Percentiles rank a stretch among this genome's conserved stretches.
These are phyloP conservation scores for Rhodotorula graminis DNA, from an alignment of 768 basidiomycete species.

Conservation along the genomic window DNA sequence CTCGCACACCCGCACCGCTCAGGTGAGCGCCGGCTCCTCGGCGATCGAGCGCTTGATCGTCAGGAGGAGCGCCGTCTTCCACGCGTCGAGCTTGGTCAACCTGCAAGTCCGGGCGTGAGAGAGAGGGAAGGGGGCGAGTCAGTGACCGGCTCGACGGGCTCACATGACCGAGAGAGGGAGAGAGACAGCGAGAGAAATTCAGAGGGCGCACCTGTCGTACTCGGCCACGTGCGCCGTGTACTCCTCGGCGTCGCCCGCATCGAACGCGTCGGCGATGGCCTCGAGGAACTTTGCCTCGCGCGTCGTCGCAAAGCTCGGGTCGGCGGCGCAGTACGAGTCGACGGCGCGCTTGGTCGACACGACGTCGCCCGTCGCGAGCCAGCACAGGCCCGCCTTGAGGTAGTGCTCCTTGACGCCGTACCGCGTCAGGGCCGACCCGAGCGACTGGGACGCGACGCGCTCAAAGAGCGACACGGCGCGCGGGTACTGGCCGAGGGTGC, in stretches of 20 bases:
- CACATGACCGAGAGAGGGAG: no score
- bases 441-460: constrained; percentile 77
- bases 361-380: constrained; percentile 76
- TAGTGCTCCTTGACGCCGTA: constrained; percentile 99
- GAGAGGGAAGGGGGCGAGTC: no score
- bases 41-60: constrained; percentile 80
- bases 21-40: constrained; percentile 54
- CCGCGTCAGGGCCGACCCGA: constrained; percentile 79
- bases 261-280: constrained; percentile 70
- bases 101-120: constrained; percentile 49
- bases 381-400: constrained; percentile 79
- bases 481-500: constrained; percentile 76
- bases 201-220: constrained; percentile 31
- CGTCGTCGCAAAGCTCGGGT: constrained; percentile 77
- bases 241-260: constrained; percentile 55
- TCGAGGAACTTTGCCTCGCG: constrained; percentile 86
- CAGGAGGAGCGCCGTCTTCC: constrained; percentile 87
- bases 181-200: no score
- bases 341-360: constrained; percentile 77
- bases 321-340: constrained; percentile 69
- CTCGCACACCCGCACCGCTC: background rate
- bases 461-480: constrained; percentile 84
- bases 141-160: no score
- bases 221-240: constrained; percentile 33
- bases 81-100: constrained; percentile 85